Base-by-base conservation (phyloP, 768 basidiomycete species). In the Pisolithus albus region DNA sequence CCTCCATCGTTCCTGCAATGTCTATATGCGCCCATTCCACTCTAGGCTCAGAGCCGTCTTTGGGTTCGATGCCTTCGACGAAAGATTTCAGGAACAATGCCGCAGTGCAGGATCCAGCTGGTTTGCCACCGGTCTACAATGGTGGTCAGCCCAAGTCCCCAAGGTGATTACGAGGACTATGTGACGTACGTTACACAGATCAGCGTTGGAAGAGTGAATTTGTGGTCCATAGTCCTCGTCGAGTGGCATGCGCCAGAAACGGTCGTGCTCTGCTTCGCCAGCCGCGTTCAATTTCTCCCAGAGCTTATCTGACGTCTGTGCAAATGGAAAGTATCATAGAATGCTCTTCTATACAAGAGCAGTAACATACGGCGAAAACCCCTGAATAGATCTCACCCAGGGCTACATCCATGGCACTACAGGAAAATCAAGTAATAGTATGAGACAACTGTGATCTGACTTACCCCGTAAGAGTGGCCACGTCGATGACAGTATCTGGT, bases 201-300 rank as follows among this genome's bases (percentile, higher is more conserved):
- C 90, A 23, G 88, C 89, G 59, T 89, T 90, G 24, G 82, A 84
- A 7, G 75, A 75, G 63, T 82, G 68, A 59, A 94, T 92, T 64
- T 89, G 88, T 10, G 81, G 78, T 1, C 79, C 82, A 57, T 76
- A 94, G 51, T 84, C 88, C 41, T 90, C 88, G 59, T 89, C 84
- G 49, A 94, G 79, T 9, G 91, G 91, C 83, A 93, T 82, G 24
- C 91, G 81, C 91, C 91, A 93, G 76, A 94, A 84, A 49, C 83
- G 81, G 67, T 92, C 89, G 61, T 86, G 79, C 60, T 90, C 87
- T 13, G 69, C 67, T 69, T 83, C 80, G 10, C 88, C 89, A 2
- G 91, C 89, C 2, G 63, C 72, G 54, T 80, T 72, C 10, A 94
- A 77, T 49, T 78, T 72, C 36, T 77, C 60, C 88, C 88, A 93